phyloP scores from a whole-genome alignment of 768 basidiomycete species.

The Trametes punicea region DNA sequence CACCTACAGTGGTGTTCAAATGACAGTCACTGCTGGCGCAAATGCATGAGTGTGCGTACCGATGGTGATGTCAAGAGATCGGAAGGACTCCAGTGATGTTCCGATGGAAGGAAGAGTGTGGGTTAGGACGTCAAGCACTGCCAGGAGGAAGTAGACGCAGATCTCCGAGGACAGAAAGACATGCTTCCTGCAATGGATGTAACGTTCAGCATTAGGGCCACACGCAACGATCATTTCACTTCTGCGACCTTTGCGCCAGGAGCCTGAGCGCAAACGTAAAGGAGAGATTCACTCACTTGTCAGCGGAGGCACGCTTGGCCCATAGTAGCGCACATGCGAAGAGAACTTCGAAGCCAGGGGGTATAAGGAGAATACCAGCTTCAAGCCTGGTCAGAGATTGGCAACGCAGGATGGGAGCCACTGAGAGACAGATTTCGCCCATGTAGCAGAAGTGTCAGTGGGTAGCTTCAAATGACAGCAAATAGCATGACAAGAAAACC shows the following conservation, averaged over 20 bases:
- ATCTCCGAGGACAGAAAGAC: conserved; percentile 61
- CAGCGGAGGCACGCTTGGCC: conserved; percentile 31
- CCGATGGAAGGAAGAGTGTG: conserved; percentile 52
- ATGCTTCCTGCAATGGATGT: conserved; percentile 43
- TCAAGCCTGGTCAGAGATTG: conserved; percentile 46
- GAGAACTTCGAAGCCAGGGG: conserved; percentile 59
- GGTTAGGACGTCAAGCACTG: conserved; percentile 58
- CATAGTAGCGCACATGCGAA: conserved; percentile 52
- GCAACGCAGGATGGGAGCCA: conserved; percentile 70
- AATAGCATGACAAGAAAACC: conserved; percentile 25
- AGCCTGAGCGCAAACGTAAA: too few species aligned
- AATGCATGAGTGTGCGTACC: conserved; percentile 41
- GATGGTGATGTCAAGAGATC: conserved; percentile 52
- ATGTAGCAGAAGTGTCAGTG: conserved; percentile 32
- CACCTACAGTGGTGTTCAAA: conserved; percentile 31
- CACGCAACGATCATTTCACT: too few species aligned
- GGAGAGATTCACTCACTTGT: conserved; percentile 21
- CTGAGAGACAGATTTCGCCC: conserved; percentile 65
- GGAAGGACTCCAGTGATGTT: conserved; percentile 44
- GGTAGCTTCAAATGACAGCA: conserved; percentile 17
- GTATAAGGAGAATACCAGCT: conserved; percentile 53
- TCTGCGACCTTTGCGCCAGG: too few species aligned
- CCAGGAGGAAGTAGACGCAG: conserved; percentile 55
- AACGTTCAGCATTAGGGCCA: background rate
- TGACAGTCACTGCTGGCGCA: background rate